Conservation (phyloP, 2,329 filamentous ascomycete genomes). For the Fusarium duplospermum region DNA sequence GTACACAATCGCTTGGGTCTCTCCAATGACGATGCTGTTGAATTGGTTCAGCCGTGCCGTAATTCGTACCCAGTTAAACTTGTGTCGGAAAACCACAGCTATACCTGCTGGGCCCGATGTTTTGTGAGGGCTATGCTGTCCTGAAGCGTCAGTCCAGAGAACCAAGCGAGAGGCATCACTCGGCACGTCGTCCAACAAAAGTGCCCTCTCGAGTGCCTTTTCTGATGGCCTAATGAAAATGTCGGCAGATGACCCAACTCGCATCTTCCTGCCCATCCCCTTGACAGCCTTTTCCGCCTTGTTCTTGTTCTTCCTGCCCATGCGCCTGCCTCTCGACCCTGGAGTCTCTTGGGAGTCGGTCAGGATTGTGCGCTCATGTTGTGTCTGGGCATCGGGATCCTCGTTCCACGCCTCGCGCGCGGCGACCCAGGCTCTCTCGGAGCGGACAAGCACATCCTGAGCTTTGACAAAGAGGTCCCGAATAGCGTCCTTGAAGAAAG, state of each 20-base stretch:
- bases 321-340: neutral
- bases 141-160: conserved; percentile 23
- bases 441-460: neutral
- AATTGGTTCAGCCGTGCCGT: neutral
- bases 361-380: neutral
- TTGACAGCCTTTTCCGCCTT: neutral
- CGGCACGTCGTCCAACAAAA: neutral
- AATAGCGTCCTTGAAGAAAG: neutral
- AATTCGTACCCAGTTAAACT: conserved; percentile 22
- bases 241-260: neutral
- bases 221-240: neutral
- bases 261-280: neutral
- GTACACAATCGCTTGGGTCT: conserved; percentile 22
- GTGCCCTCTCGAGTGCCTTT: conserved; percentile 4
- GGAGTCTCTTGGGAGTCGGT: neutral
- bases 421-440: neutral
- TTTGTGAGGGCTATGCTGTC: neutral
- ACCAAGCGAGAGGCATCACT: conserved; percentile 2
- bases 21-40: neutral
- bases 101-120: neutral
- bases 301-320: neutral
- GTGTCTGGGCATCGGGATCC: neutral
- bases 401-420: conserved; percentile 15
- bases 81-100: conserved; percentile 4
- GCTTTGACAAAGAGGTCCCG: neutral